Conservation (phyloP, 257 asterid genomes). For the Solanum virginianum region DNA sequence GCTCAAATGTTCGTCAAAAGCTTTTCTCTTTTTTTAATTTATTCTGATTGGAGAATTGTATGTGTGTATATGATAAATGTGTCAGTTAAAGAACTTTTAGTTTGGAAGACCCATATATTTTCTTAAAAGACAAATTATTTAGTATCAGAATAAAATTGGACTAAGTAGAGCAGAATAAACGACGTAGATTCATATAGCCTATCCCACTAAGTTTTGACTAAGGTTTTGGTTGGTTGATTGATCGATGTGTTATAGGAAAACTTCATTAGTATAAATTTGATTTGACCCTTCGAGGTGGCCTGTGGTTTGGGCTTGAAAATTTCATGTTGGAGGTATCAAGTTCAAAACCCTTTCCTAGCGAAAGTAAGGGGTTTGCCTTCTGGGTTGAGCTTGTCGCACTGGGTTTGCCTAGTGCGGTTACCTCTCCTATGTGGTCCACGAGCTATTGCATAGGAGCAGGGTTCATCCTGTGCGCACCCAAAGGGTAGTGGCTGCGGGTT, state of each 20-base stretch:
- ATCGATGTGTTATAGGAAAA: background rate
- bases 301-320: no score
- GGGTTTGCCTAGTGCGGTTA: no score
- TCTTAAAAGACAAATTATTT: background rate
- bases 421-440: no score
- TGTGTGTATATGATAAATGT: background rate
- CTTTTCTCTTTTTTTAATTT: no score
- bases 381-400: no score
- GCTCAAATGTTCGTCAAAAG: background rate
- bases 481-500: no score
- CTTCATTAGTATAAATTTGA: background rate
- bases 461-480: no score
- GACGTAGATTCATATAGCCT: background rate
- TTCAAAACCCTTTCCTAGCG: no score
- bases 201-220: background rate
- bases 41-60: background rate
- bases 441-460: no score
- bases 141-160: background rate
- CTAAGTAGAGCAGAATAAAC: background rate
- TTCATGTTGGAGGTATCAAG: no score
- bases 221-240: background rate
- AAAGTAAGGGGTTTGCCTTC: no score
- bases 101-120: background rate
- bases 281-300: no score
- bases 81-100: background rate